A percentile compares a stretch with the other conserved stretches of the same genome.
Conservation (phyloP, 2,329 filamentous ascomycete genomes). For the Shiraia sp. region DNA sequence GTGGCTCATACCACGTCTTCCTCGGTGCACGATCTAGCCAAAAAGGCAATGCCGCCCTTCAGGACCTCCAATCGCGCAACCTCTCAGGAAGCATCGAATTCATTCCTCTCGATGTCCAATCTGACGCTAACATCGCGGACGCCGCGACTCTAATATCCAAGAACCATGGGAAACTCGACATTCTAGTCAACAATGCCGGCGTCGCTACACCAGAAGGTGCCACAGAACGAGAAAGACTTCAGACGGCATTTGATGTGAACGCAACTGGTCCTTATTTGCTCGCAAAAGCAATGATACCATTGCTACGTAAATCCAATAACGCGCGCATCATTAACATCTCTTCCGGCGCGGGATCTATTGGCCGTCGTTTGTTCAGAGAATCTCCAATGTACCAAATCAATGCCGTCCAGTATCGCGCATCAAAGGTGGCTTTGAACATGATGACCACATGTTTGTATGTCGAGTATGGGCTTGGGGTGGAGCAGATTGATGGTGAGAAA, state of each 20-base stretch:
- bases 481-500: constrained; percentile 9
- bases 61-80: constrained; percentile 30
- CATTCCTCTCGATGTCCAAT: constrained; percentile 49
- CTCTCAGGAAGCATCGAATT: constrained; percentile 40
- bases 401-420: constrained; percentile 38
- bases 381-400: constrained; percentile 32
- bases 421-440: constrained; percentile 49
- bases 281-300: constrained; percentile 19
- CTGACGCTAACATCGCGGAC: constrained; percentile 47
- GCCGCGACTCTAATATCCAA: constrained; percentile 36
- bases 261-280: constrained; percentile 32
- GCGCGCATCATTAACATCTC: constrained; percentile 44
- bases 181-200: constrained; percentile 47
- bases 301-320: constrained; percentile 20
- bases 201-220: constrained; percentile 20
- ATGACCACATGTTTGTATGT: constrained; percentile 36
- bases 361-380: constrained; percentile 26
- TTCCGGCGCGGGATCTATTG: constrained; percentile 41
- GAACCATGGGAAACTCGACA: constrained; percentile 41
- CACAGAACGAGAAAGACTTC: constrained; percentile 31
- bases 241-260: constrained; percentile 32
- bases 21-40: constrained; percentile 22
- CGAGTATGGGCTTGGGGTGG: constrained; percentile 27
- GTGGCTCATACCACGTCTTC: constrained; percentile 39
- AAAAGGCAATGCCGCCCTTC: constrained; percentile 31